These are phyloP conservation scores for Volvox reticuliferus DNA, from an alignment of 139 green algal species.

Conservation along the genomic window DNA sequence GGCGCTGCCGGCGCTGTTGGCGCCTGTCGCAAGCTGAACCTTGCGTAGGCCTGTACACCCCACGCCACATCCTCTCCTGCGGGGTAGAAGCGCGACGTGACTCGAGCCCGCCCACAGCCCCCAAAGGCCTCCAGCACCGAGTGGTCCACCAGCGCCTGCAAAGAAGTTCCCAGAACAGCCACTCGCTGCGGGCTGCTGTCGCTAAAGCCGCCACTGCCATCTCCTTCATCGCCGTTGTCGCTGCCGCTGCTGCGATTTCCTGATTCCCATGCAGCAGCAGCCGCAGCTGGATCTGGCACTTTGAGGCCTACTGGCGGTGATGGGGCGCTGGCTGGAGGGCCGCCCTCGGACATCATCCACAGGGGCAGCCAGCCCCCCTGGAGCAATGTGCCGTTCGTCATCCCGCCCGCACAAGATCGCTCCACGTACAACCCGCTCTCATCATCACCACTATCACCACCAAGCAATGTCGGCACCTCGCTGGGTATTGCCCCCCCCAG, in stretches of 20 bases:
- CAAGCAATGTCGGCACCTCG: not conserved
- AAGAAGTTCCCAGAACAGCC: constrained; percentile 11
- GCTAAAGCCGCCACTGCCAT: not conserved
- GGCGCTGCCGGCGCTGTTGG: not conserved
- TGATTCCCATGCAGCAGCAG: not conserved
- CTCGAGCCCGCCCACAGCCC: not conserved
- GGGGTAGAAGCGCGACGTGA: constrained; percentile 30
- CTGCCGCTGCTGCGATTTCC: not conserved
- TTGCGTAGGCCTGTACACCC: constrained; percentile 37
- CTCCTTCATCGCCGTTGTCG: not conserved
- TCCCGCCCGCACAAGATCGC: constrained; percentile 4
- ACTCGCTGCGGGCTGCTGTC: not conserved
- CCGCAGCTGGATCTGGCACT: not conserved
- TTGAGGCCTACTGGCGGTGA: not conserved
- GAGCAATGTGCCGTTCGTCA: constrained; percentile 22
- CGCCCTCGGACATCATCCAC: not conserved
- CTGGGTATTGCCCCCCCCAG: no score
- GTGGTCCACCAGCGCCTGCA: constrained; percentile 40
- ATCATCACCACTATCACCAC: not conserved
- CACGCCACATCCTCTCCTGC: not conserved
- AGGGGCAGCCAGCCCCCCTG: constrained; percentile 36
- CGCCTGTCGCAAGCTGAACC: not conserved
- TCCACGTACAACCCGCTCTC: constrained; percentile 27
- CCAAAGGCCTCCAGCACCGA: constrained; percentile 35
- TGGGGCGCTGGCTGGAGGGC: no score